Percentiles rank a stretch among this genome's conserved stretches.
These are phyloP conservation scores for Lophiostoma macrostomum DNA, from an alignment of 495 filamentous ascomycete genomes.

Conservation along the genomic window DNA sequence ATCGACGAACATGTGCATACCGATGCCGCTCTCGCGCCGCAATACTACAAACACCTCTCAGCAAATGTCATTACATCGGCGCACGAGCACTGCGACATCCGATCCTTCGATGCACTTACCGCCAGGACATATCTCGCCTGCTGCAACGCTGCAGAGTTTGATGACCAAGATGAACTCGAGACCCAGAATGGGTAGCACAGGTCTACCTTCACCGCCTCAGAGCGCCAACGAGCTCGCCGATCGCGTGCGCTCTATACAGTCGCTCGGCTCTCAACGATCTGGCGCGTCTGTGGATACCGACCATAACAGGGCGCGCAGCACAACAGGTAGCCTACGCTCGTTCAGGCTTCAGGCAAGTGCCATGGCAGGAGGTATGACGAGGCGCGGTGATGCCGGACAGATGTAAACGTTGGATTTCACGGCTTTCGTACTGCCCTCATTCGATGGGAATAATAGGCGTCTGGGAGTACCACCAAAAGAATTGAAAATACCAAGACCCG, in stretches of 20 bases:
- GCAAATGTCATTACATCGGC: background rate
- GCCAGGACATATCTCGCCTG: slow-evolving; percentile 1
- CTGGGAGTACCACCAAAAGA: background rate
- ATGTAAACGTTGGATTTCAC: background rate
- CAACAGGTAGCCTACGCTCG: background rate
- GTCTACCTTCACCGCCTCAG: background rate
- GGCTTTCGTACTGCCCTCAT: no score
- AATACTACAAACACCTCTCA: background rate
- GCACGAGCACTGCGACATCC: slow-evolving; percentile 2
- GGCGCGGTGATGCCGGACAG: background rate
- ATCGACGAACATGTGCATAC: background rate
- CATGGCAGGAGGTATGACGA: slow-evolving; percentile 1
- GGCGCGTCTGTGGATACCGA: background rate
- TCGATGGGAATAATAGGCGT: background rate
- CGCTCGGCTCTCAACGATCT: background rate
- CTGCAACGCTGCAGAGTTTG: background rate
- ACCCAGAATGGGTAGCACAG: background rate
- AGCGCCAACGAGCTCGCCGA: background rate
- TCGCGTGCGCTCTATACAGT: background rate
- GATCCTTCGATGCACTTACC: background rate
- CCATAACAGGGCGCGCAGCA: background rate
- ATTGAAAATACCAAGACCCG: background rate
- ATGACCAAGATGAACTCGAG: slow-evolving; percentile 8
- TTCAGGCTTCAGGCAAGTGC: slow-evolving; percentile 8
- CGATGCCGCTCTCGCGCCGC: background rate